A percentile compares a stretch with the other conserved stretches of the same genome.
Conservation (phyloP, 2,329 filamentous ascomycete genomes). For the Paracorniculantispora psalliotae region DNA sequence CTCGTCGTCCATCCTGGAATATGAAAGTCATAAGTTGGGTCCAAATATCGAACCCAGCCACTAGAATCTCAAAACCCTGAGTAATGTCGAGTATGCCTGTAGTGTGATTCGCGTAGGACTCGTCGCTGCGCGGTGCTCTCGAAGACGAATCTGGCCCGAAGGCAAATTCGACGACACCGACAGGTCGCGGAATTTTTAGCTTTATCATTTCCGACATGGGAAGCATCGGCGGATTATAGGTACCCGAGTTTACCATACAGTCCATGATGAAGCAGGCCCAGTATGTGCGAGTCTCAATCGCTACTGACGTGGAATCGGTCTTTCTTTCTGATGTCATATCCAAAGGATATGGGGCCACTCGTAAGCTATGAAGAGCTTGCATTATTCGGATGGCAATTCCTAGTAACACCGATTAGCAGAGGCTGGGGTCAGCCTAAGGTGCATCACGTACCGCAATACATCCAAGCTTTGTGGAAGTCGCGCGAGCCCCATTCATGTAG, state of each 20-base stretch:
- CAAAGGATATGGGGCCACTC: conserved; percentile 24
- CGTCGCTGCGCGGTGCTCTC: conserved; percentile 17
- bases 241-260: conserved; percentile 38
- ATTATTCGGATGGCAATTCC: conserved; percentile 36
- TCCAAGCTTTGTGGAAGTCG: conserved; percentile 39
- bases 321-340: conserved; percentile 20
- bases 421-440: too few species aligned
- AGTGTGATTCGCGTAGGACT: conserved; percentile 4
- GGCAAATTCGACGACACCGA: conserved; percentile 33
- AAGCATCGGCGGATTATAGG: conserved; percentile 33
- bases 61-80: conserved; percentile 31
- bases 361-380: conserved; percentile 29
- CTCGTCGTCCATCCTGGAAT: conserved; percentile 37
- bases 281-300: conserved; percentile 36
- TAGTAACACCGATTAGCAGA: background rate
- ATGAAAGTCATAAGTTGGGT: conserved; percentile 36
- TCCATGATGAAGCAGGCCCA: conserved; percentile 44
- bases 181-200: conserved; percentile 26
- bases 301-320: conserved; percentile 20
- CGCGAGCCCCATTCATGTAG: conserved; percentile 39
- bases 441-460: conserved; percentile 29
- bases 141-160: conserved; percentile 29
- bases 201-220: conserved; percentile 31
- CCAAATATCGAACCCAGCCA: conserved; percentile 40
- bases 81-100: conserved; percentile 22